These are phyloP conservation scores for Paramecium caudatum DNA, from an alignment of 73 alveolate genomes.

Conservation along the genomic window DNA sequence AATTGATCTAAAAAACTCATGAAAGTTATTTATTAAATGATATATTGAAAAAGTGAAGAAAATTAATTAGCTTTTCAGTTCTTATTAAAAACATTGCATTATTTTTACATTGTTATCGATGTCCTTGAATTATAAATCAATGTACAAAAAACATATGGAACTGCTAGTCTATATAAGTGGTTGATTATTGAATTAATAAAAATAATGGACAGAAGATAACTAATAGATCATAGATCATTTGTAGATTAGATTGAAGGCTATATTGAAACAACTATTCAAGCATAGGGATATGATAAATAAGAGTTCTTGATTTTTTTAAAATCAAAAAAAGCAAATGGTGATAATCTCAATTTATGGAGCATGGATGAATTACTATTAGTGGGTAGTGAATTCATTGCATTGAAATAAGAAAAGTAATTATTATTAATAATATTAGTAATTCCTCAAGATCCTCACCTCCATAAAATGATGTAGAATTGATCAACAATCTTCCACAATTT, in stretches of 20 bases:
- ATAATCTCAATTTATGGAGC: constrained; percentile 36
- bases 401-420: neutral
- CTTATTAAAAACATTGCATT: too few relatives aligned
- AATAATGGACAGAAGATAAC: too few relatives aligned
- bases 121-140: too few relatives aligned
- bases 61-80: too few relatives aligned
- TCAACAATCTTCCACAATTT: neutral
- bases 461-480: too few relatives aligned
- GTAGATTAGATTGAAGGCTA: constrained; percentile 5
- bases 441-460: neutral
- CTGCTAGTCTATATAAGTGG: too few relatives aligned
- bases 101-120: too few relatives aligned
- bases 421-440: neutral
- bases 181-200: too few relatives aligned
- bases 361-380: constrained; percentile 49
- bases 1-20: constrained; percentile 52
- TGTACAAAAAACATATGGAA: too few relatives aligned
- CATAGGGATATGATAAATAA: neutral
- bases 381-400: constrained; percentile 24
- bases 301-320: constrained; percentile 10
- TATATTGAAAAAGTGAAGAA: too few relatives aligned
- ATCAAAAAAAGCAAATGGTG: constrained; percentile 62
- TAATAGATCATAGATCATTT: neutral
- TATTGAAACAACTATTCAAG: constrained; percentile 29
- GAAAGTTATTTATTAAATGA: constrained; percentile 15